Conservation (phyloP, 257 asterid species). For the Salvia splendens region DNA sequence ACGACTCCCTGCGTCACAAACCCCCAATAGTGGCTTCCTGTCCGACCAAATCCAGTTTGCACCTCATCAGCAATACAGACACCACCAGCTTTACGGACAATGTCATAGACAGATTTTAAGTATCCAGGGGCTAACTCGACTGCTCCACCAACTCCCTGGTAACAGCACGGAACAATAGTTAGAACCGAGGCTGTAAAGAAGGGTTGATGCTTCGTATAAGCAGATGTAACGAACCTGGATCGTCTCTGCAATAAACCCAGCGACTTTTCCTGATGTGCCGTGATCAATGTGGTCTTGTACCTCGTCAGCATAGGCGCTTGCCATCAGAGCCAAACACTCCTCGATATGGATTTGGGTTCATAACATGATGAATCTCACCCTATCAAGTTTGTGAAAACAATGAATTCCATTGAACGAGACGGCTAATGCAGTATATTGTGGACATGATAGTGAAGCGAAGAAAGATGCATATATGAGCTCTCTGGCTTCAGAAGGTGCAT, state of each 20-base stretch:
- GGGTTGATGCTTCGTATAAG: no score
- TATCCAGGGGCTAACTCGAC: constrained; percentile 98
- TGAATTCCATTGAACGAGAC: background rate
- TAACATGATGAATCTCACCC: constrained; percentile 96
- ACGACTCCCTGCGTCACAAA: constrained; percentile 85
- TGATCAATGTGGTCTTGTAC: constrained; percentile 95
- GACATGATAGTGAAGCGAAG: background rate
- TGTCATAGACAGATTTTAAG: constrained; percentile 78
- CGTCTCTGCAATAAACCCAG: constrained; percentile 96
- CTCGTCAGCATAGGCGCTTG: constrained; percentile 70
- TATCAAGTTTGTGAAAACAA: constrained; percentile 16
- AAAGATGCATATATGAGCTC: background rate
- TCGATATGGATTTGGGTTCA: constrained; percentile 90
- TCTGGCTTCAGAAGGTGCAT: background rate
- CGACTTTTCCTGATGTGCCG: constrained; percentile 87
- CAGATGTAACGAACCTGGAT: constrained; percentile 56
- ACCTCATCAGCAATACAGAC: constrained; percentile 99
- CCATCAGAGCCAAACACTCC: constrained; percentile 90
- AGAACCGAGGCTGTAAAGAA: constrained; percentile 1
- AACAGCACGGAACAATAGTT: constrained; percentile 25
- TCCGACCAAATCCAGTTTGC: constrained; percentile 97
- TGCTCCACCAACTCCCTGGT: constrained; percentile 96
- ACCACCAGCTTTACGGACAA: constrained; percentile 88
- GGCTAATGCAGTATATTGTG: background rate
- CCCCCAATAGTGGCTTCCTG: constrained; percentile 98